Conservation (phyloP, 805 yeast species). For the Cyberlindnera americana region DNA sequence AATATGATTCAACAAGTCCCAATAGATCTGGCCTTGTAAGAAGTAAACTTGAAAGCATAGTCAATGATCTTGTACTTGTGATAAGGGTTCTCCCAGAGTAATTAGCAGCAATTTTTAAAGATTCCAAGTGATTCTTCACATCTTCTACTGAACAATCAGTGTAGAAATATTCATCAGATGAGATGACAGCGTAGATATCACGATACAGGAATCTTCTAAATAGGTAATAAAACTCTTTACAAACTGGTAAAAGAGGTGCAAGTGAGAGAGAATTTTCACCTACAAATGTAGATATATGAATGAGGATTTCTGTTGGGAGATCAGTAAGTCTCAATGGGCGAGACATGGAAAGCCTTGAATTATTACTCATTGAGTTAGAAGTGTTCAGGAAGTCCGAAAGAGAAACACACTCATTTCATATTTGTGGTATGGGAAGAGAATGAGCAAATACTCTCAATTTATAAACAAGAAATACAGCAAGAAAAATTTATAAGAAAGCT, state of each 20-base stretch:
- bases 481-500: too few relatives aligned
- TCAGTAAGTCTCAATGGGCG: conserved; percentile 1
- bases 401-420: not conserved
- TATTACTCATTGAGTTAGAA: too few relatives aligned
- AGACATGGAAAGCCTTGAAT: not conserved
- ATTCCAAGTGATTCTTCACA: not conserved
- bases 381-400: too few relatives aligned
- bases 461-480: too few relatives aligned
- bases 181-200: conserved; percentile 15
- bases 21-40: conserved; percentile 3
- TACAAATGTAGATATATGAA: conserved; percentile 3
- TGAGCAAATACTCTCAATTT: too few relatives aligned
- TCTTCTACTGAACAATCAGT: not conserved
- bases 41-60: conserved; percentile 7
- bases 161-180: conserved; percentile 11
- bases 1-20: conserved; percentile 7
- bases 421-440: not conserved
- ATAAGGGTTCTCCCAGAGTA: conserved; percentile 7
- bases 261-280: conserved; percentile 9
- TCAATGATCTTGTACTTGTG: conserved; percentile 3
- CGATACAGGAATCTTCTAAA: conserved; percentile 13
- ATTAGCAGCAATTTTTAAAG: not conserved
- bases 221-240: conserved; percentile 11
- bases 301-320: conserved; percentile 14
- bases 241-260: conserved; percentile 10